phyloP scores from a whole-genome alignment of 208 protist genomes.

The Crithidia thermophila region DNA sequence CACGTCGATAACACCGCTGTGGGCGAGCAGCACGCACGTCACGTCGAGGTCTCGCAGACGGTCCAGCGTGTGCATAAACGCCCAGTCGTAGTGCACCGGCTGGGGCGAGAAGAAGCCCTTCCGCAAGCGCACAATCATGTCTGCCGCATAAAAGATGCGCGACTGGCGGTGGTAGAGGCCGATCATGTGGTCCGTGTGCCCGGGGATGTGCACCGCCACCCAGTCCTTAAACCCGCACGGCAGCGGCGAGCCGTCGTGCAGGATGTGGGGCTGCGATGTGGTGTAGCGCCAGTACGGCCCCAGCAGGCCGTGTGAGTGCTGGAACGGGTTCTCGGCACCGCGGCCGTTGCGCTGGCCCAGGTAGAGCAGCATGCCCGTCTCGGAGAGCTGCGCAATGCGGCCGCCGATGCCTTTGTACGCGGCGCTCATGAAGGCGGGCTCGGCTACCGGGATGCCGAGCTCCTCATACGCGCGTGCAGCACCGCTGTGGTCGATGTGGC shows the following conservation, averaged over 20 bases:
- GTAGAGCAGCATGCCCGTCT: constrained; percentile 34
- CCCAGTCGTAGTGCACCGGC: constrained; percentile 39
- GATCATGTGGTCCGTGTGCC: constrained; percentile 63
- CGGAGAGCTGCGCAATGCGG: constrained; percentile 28
- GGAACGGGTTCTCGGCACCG: constrained; percentile 31
- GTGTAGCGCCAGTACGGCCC: constrained; percentile 41
- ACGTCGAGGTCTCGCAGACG: constrained; percentile 44
- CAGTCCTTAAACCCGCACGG: constrained; percentile 54
- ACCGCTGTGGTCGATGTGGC: constrained; percentile 56
- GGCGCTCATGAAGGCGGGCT: constrained; percentile 30
- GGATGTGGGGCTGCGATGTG: constrained; percentile 2
- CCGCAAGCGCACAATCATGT: constrained; percentile 41
- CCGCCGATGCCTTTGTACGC: constrained; percentile 25
- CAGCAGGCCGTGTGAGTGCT: constrained; percentile 35
- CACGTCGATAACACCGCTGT: constrained; percentile 50
- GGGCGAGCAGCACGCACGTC: constrained; percentile 39
- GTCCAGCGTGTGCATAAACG: constrained; percentile 40
- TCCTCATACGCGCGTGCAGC: constrained; percentile 30
- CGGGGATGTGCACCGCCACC: constrained; percentile 44
- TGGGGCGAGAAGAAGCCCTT: constrained; percentile 46
- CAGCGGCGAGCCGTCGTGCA: constrained; percentile 36
- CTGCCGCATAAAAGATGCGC: constrained; percentile 46
- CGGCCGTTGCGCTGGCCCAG: constrained; percentile 40
- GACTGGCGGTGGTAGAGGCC: constrained; percentile 48
- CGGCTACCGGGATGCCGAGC: constrained; percentile 34